These are phyloP conservation scores for Trichomonascaceae sp. DNA, from an alignment of 1,139 yeast species.

Conservation along the genomic window DNA sequence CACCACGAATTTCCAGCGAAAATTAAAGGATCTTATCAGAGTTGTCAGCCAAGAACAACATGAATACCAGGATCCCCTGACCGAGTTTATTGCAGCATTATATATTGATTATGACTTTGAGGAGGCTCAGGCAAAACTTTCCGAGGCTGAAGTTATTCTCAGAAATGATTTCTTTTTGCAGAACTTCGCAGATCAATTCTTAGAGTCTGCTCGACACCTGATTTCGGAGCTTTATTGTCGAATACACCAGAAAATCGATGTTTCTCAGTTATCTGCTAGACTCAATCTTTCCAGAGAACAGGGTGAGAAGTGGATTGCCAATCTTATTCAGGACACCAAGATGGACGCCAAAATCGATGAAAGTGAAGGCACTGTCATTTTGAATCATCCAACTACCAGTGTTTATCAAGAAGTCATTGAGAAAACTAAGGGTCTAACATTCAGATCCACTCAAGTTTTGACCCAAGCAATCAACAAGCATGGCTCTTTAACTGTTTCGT, in stretches of 20 bases:
- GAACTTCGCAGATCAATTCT: constrained; percentile 38
- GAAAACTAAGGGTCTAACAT: constrained; percentile 53
- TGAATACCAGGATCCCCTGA: constrained; percentile 57
- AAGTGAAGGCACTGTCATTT: constrained; percentile 41
- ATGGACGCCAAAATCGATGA: constrained; percentile 48
- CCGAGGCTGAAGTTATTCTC: constrained; percentile 42
- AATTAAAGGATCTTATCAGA: constrained; percentile 49
- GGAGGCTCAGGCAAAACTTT: constrained; percentile 42
- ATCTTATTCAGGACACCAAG: constrained; percentile 43
- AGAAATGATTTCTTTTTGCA: constrained; percentile 51
- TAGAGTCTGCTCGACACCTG: constrained; percentile 44
- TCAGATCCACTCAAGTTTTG: constrained; percentile 50
- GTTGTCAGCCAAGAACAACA: constrained; percentile 54
- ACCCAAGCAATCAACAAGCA: constrained; percentile 30
- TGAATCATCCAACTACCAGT: constrained; percentile 41
- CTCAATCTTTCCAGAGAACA: constrained; percentile 42
- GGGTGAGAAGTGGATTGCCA: constrained; percentile 47
- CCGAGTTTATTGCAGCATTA: constrained; percentile 47
- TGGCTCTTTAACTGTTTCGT: constrained; percentile 18
- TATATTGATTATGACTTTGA: constrained; percentile 53
- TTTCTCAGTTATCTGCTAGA: constrained; percentile 38
- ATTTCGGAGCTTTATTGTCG: constrained; percentile 49
- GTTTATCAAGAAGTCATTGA: constrained; percentile 56
- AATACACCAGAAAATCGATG: constrained; percentile 46
- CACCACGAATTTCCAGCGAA: constrained; percentile 40